Evolutionary conservation across 768 basidiomycete genomes (phyloP), one percentile per base, ranked within the genome.

Genomic region (Suillus luteus): DNA sequence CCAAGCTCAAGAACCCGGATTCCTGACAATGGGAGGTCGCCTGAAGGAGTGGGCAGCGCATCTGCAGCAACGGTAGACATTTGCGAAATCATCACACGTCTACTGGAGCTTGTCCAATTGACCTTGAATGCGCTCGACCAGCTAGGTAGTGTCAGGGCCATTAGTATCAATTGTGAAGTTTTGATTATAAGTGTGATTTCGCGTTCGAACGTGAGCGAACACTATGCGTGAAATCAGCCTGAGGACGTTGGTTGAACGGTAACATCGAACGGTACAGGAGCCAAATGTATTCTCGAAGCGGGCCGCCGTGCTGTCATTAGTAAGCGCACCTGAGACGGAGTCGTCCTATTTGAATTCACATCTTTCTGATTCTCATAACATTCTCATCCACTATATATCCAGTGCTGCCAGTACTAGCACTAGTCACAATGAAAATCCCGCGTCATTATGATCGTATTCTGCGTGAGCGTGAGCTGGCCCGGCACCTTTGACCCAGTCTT

Each of bases 1-100:
- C 89, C 89, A 46, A 91, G 76, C 68, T 91, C 89, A 8, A 90
- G 76, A 8, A 90, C 85, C 10, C 87, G 85, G 41, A 90, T 74
- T 8, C 88, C 87, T 7, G 84, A 77, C 12, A 90, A 78, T 0
- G 88, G 88, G n/a, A 85, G 81, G 15, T 82, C 74, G 60, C 74
- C 70, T 14, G 65, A 40, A 10, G 9, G 10, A 3, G 55, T 8
- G 55, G 35, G 22, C 14, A 22, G 22, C 1, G 22, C 14, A 15
- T 57, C 38, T 27, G 55, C 17, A 27, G 24, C 4, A 24, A 19
- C 22, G 15, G 24, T 40, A 27, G 38, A 57, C 37, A 57, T 57
- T 24, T n/a, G 19, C 19, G 52, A 54, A 17, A 22, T 57, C 9
- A 35, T 40, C 5, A 24, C 24, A 40, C 24, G 17, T 57, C 55